phyloP scores from a whole-genome alignment of 345 rosid species.

The Populus deltoides region DNA sequence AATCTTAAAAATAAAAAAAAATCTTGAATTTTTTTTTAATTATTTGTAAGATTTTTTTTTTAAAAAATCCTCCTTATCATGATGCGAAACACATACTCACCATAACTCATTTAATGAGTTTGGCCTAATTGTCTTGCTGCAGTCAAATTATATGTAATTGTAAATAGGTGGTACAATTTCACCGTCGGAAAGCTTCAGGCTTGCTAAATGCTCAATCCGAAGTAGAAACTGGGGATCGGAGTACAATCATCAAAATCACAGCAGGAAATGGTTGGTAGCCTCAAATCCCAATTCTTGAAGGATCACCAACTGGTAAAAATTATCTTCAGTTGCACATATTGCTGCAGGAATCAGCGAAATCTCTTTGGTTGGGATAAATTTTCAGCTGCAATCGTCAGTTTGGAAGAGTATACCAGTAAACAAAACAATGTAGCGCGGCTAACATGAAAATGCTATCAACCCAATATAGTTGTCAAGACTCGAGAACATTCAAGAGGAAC shows the following conservation, averaged over 20 bases:
- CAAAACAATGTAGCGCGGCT: conserved; percentile 30
- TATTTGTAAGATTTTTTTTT: too few species aligned
- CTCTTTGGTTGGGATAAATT: conserved; percentile 40
- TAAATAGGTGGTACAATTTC: conserved; percentile 63
- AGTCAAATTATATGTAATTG: background rate
- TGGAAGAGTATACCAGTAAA: conserved; percentile 46
- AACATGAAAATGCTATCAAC: background rate
- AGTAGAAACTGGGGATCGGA: conserved; percentile 16
- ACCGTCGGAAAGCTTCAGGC: conserved; percentile 50
- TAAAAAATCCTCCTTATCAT: too few species aligned
- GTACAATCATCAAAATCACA: conserved; percentile 42
- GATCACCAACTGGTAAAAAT: conserved; percentile 38
- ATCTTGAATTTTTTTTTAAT: too few species aligned
- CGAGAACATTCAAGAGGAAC: too few species aligned
- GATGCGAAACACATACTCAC: too few species aligned
- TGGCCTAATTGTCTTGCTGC: background rate
- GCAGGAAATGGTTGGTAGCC: conserved; percentile 28
- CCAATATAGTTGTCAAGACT: too few species aligned
- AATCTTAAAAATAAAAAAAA: too few species aligned
- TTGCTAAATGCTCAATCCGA: conserved; percentile 11
- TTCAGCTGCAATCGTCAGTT: conserved; percentile 39
- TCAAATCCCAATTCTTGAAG: conserved; percentile 37
- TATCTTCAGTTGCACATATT: conserved; percentile 11
- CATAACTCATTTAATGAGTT: too few species aligned
- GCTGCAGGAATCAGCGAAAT: conserved; percentile 5